Base-by-base conservation (phyloP, 116 monocot genomes). In the Phalaenopsis hybrid region DNA sequence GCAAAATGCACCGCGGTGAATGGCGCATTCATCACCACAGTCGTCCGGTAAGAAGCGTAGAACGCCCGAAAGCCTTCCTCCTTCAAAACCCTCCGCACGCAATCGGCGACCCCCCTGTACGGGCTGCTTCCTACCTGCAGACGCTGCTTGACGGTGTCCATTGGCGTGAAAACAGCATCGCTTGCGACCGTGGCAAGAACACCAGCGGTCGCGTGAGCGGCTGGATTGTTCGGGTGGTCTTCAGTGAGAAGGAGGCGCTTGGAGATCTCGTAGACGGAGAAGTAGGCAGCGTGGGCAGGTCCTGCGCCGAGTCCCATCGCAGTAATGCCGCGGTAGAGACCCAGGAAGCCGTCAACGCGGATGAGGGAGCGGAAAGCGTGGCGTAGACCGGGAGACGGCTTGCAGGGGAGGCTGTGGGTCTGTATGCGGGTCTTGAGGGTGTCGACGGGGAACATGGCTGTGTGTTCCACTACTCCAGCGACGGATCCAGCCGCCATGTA, bases 141-240 rank as follows among this genome's bases (percentile, higher is more conserved):
- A 79, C 99, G 79, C 86, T 99, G 99, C 91, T 99, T 99, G 34
- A 99, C 95, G 8, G 92, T 93, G 45, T 95, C 99, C 91, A 99
- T 95, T 13, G 99, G 95, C 10, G 95, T 99, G 83, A 99, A 86
- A 41, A 95, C 93, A 0, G 95, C 95, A 48, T 99, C 99, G 76
- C 95, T 93, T 16, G 89, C 87, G 15, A 94, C 84, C 2, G 96
- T 96, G 16, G 94, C 92, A 21, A 92, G 21, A 45, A 96, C 92
- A n/a, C 96, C 96, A 4, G 94, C 87, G 2, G 85, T 68, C 33
- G 94, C 94, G 69, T 96, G 96, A 44, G 85, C 88, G 6, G 57
- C 75, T 6, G 90, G 86, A 80, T 87, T 91, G 84, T 88, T 84
- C 23, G 85, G 88, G 81, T 61, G 61, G 1, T 88, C 87, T 33